Evolutionary conservation across 495 filamentous ascomycete species (phyloP).

Genomic region (Podospora pseudopauciseta): DNA sequence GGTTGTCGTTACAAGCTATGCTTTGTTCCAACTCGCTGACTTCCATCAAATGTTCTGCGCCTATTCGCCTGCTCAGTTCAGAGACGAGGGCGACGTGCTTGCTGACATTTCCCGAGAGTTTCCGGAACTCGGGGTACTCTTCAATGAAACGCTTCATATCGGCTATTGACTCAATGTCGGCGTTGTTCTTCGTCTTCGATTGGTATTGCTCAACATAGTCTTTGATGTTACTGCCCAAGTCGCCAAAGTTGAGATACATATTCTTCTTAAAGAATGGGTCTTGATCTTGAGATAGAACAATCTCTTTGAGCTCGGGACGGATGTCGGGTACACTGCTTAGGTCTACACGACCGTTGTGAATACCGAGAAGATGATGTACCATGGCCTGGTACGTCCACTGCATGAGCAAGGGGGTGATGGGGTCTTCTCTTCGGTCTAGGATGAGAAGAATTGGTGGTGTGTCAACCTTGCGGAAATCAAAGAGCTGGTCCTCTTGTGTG

Average conservation of each 20-base stretch:
- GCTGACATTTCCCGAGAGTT: constrained; percentile 94
- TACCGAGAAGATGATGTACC: constrained; percentile 94
- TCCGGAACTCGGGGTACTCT: constrained; percentile 95
- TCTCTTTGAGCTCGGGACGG: constrained; percentile 86
- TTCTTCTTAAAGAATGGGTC: constrained; percentile 99
- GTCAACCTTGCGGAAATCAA: constrained; percentile 93
- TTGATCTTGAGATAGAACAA: constrained; percentile 94
- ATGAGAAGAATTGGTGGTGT: constrained; percentile 91
- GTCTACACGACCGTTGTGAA: constrained; percentile 87
- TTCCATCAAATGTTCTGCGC: constrained; percentile 78
- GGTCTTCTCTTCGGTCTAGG: constrained; percentile 89
- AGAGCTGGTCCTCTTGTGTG: constrained; percentile 93
- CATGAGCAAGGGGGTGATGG: constrained; percentile 89
- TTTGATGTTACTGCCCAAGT: constrained; percentile 95
- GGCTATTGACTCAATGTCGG: constrained; percentile 90
- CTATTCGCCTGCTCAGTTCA: constrained; percentile 84
- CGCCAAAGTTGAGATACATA: constrained; percentile 98
- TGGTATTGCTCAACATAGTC: constrained; percentile 98
- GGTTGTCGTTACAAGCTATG: constrained; percentile 93
- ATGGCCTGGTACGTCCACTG: constrained; percentile 99
- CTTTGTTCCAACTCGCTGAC: constrained; percentile 96
- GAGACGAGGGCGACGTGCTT: constrained; percentile 96
- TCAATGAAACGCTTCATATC: constrained; percentile 99
- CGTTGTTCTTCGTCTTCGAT: constrained; percentile 84
- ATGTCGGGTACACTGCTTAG: constrained; percentile 84